These are phyloP conservation scores for Ganoderma sinense DNA, from an alignment of 1,284 basidiomycete genomes.

Conservation along the genomic window DNA sequence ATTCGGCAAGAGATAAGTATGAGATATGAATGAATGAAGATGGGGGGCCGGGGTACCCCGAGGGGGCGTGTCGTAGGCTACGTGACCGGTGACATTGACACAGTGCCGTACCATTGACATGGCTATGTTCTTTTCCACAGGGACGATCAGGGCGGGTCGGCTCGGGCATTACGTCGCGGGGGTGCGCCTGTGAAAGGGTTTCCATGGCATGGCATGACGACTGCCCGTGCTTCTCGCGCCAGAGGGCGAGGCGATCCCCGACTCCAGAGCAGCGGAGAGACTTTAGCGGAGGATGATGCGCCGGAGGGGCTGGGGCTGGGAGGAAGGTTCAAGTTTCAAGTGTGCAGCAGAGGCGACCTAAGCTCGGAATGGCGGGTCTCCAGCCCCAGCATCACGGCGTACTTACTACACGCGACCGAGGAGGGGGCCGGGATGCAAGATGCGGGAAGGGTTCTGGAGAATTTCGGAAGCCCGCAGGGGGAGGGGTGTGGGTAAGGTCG, in stretches of 20 bases:
- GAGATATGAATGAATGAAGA: neutral
- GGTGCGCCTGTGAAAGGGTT: neutral
- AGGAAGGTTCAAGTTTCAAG: neutral
- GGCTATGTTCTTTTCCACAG: neutral
- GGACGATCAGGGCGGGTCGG: neutral
- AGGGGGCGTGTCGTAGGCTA: neutral
- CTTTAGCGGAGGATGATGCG: neutral
- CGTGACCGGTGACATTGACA: no score
- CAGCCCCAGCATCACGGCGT: neutral
- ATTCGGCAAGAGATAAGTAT: neutral
- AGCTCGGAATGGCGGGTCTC: neutral
- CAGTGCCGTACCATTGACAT: neutral
- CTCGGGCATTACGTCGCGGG: neutral
- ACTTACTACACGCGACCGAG: neutral
- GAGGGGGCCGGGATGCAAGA: neutral
- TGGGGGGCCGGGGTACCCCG: neutral
- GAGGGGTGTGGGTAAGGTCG: neutral
- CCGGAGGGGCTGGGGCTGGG: neutral
- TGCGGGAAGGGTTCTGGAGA: neutral
- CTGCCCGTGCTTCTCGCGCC: neutral
- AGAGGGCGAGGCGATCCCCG: no score
- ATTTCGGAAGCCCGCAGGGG: neutral
- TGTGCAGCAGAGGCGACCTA: no score
- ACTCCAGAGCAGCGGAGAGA: neutral
- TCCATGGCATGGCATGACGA: constrained; percentile 5